These are phyloP conservation scores for Oryza coarctata DNA, from an alignment of 176 grass and related monocot genomes.

Conservation along the genomic window DNA sequence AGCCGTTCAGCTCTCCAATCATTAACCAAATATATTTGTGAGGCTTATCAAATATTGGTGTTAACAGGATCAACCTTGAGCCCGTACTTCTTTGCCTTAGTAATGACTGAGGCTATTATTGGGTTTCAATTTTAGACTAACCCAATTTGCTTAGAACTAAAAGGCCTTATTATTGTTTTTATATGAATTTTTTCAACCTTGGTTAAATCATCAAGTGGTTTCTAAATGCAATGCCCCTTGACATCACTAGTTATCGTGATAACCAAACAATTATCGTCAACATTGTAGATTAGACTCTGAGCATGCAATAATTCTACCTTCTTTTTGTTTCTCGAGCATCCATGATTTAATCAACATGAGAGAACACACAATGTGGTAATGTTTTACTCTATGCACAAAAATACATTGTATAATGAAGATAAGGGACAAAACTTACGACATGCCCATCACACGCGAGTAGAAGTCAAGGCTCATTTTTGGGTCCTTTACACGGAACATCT, in stretches of 20 bases:
- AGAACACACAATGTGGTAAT: not conserved
- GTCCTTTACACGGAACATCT: constrained; percentile 96
- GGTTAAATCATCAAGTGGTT: not conserved
- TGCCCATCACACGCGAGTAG: constrained; percentile 93
- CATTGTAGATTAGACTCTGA: not conserved
- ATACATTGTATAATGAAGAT: not conserved
- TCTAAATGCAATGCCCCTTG: not conserved
- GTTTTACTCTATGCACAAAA: not conserved
- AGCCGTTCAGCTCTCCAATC: too few relatives aligned
- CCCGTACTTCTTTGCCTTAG: too few relatives aligned
- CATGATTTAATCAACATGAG: not conserved
- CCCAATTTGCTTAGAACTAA: too few relatives aligned
- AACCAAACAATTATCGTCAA: not conserved
- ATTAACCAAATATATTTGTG: too few relatives aligned
- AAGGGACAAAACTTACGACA: constrained; percentile 71
- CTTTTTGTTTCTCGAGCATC: not conserved
- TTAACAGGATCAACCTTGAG: too few relatives aligned
- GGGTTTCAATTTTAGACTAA: too few relatives aligned
- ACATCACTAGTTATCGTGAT: too few relatives aligned
- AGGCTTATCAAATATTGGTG: too few relatives aligned
- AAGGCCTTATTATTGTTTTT: too few relatives aligned
- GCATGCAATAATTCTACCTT: not conserved
- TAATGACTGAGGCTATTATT: too few relatives aligned
- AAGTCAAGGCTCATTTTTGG: constrained; percentile 96
- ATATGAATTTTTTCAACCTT: not conserved